Base-by-base conservation (phyloP, 1,139 yeast genomes). In the Hansenula lynferdii region DNA sequence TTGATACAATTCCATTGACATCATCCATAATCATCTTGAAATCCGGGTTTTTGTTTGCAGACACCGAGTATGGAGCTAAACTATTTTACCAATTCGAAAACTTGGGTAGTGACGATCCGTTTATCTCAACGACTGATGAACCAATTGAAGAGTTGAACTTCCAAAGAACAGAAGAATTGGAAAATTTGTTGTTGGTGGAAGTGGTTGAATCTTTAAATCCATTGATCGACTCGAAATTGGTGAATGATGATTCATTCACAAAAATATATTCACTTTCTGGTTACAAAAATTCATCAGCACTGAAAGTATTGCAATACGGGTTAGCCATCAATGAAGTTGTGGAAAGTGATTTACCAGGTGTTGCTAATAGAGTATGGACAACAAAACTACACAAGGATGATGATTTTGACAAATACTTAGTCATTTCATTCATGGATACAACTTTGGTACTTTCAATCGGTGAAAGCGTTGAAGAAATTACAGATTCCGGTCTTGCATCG, bases 401-500 rank as follows among this genome's bases (percentile, higher is more conserved):
- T 31, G 55, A 50, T 4, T 70, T 60, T 50, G 92, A 85, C 55
- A 75, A 75, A 40, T 84, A 78, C 49, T 69, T 85, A 44, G 78
- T 86, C 2, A 64, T 86, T 8, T 70, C 94, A 1, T 85, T 86
- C 40, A 58, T 74, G 2, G 75, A 79, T 35, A 76, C 81, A 9
- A 86, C 97, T 0, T 64, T 85, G 39, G 85, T 89, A 1, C 62
- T 92, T 18, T 74, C 85, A 2, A 80, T 86, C 38, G 90, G 89
- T 5, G 95, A 85, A 43, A 80, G 77, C 1, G 87, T 86, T 5
- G 89, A 83, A 47, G 92, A 85, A 52, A 85, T 83, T 5, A 66
- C 72, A 5, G 83, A 82, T 45, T 77, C 92, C 0, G 77, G 82
- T 2, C 69, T 86, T 20, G 60, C 72, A 1, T 53, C 69, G 1